Conservation (phyloP, 1,139 yeast genomes). For the Suhomyces atakaporum region DNA sequence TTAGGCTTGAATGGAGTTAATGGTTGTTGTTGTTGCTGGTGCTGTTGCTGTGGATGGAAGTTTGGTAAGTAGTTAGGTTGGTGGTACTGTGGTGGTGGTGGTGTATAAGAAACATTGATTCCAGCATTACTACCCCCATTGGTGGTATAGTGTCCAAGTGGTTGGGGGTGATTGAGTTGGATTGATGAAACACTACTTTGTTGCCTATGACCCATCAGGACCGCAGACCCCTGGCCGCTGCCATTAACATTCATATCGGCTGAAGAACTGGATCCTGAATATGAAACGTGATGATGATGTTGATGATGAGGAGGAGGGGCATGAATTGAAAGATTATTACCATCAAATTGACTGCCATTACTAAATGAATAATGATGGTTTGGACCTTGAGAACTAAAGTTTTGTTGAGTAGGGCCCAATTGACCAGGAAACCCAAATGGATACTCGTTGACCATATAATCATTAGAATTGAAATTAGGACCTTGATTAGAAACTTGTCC, state of each 20-base stretch:
- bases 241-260: slow-evolving; percentile 7
- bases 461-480: slow-evolving; percentile 9
- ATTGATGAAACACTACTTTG: slow-evolving; percentile 14
- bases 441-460: slow-evolving; percentile 16
- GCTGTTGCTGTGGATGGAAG: slow-evolving; percentile 5
- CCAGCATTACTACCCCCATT: slow-evolving; percentile 3
- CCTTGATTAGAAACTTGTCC: slow-evolving; percentile 1
- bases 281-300: slow-evolving; percentile 8
- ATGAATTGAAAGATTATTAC: slow-evolving; percentile 1
- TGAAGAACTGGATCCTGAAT: slow-evolving; percentile 7
- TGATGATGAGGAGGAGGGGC: slow-evolving; percentile 3
- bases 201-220: slow-evolving; percentile 7
- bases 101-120: slow-evolving; percentile 2
- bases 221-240: slow-evolving; percentile 5
- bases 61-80: slow-evolving; percentile 5
- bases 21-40: slow-evolving; percentile 5
- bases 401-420: slow-evolving; percentile 2
- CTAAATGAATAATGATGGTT: slow-evolving; percentile 8
- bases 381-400: slow-evolving; percentile 5
- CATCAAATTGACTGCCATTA: slow-evolving; percentile 9
- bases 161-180: slow-evolving; percentile 14
- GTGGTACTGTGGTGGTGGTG: slow-evolving; percentile 8
- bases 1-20: slow-evolving; percentile 1
- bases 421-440: slow-evolving; percentile 18
- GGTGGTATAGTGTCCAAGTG: slow-evolving; percentile 13